phyloP scores from a whole-genome alignment of 1,284 basidiomycete species.

The Malassezia brasiliensis region DNA sequence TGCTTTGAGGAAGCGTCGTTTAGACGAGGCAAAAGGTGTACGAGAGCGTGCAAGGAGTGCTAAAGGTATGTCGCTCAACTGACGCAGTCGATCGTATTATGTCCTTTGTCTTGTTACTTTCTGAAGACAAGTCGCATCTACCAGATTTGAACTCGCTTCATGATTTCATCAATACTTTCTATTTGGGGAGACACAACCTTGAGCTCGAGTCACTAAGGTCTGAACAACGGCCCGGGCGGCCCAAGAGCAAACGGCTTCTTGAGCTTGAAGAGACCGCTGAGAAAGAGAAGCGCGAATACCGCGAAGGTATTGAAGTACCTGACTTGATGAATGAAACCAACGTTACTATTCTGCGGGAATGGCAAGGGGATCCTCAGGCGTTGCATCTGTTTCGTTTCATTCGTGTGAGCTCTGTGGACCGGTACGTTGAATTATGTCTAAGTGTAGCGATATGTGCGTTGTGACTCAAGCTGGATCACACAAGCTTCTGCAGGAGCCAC shows the following conservation, averaged over 20 bases:
- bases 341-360: constrained; percentile 36
- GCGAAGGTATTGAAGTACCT: constrained; percentile 37
- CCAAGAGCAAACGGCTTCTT: constrained; percentile 28
- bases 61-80: constrained; percentile 17
- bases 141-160: constrained; percentile 37
- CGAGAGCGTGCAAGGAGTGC: constrained; percentile 22
- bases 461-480: constrained; percentile 30
- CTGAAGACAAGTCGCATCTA: constrained; percentile 27
- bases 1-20: constrained; percentile 28
- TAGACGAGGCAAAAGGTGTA: constrained; percentile 22
- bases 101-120: constrained; percentile 38
- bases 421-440: constrained; percentile 14
- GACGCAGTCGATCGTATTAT: constrained; percentile 34
- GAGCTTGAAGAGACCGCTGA: constrained; percentile 31
- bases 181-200: constrained; percentile 33
- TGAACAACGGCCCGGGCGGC: constrained; percentile 33
- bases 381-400: constrained; percentile 40
- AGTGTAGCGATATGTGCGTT: constrained; percentile 22
- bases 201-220: constrained; percentile 27
- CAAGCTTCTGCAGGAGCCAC: constrained; percentile 22
- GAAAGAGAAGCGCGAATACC: constrained; percentile 33
- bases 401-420: constrained; percentile 32
- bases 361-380: constrained; percentile 43
- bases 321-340: constrained; percentile 36
- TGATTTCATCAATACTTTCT: constrained; percentile 29